Conservation (phyloP, 306 rosid genomes). For the Malus domestica region ASM211411v1 NC_041804.1:4464001-4464500, state of each 20-base stretch:
- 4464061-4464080: constrained; percentile 2
- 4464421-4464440: too few species aligned
- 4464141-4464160: constrained; percentile 42
- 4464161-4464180: constrained; percentile 21
- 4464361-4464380: too few species aligned
- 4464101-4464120: background rate
- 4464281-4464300: too few species aligned
- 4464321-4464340: too few species aligned
- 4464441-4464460: too few species aligned
- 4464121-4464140: background rate
- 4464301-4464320: too few species aligned
- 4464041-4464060: constrained; percentile 25
- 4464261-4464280: background rate
- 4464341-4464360: too few species aligned
- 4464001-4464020: background rate
- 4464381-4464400: too few species aligned
- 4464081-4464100: constrained; percentile 26
- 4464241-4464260: background rate
- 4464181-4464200: constrained; percentile 7
- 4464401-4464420: too few species aligned
- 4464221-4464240: background rate
- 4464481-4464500: too few species aligned
- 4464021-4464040: background rate
- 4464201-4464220: background rate
- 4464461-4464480: too few species aligned